phyloP scores from a whole-genome alignment of 768 basidiomycete species.

The Daedaleopsis sinensis region DNA sequence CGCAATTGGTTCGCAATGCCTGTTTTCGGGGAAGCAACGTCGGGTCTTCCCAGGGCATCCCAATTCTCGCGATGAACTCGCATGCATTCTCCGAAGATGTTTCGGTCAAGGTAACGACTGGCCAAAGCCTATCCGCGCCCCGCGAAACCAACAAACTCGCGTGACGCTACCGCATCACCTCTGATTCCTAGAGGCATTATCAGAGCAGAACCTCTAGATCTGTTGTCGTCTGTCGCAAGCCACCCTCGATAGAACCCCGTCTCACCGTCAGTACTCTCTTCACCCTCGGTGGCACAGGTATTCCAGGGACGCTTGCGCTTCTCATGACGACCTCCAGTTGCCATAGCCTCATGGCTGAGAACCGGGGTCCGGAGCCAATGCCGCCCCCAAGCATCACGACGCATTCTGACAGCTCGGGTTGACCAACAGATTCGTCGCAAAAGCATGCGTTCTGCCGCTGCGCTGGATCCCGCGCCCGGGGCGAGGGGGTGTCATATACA shows the following conservation, averaged over 20 bases:
- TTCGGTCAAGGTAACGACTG: too few species aligned
- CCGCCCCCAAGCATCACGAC: neutral
- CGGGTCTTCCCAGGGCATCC: neutral
- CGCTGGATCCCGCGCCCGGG: neutral
- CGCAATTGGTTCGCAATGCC: neutral
- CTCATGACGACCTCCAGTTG: constrained; percentile 5
- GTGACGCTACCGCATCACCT: neutral
- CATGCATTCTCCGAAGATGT: neutral
- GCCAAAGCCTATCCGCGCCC: too few species aligned
- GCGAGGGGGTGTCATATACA: neutral
- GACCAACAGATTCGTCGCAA: constrained; percentile 1
- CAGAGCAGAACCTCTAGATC: neutral
- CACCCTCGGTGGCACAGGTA: neutral
- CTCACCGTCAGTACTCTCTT: neutral
- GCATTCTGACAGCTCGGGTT: neutral
- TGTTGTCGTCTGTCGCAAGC: neutral
- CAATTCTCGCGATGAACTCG: neutral
- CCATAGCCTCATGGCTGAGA: constrained; percentile 3
- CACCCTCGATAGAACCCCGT: neutral
- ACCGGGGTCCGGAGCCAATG: neutral
- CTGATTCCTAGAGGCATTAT: neutral
- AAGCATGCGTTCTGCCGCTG: neutral
- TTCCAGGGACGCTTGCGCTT: neutral
- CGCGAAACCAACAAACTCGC: neutral
- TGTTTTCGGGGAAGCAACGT: neutral